Base-by-base conservation (phyloP, 768 basidiomycete genomes). In the Leccinum imitatum region DNA sequence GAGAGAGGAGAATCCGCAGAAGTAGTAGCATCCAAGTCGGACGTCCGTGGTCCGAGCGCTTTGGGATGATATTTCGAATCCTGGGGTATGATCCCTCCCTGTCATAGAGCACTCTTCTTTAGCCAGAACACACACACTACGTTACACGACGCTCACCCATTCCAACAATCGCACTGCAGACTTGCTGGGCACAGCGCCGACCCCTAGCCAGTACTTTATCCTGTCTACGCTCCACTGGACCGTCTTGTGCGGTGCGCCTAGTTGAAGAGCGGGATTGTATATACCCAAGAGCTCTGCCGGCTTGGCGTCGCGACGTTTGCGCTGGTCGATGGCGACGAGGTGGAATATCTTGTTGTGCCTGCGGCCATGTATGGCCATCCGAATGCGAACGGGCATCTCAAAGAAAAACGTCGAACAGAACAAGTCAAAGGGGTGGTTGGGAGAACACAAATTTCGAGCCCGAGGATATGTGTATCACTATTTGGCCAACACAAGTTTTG, bases 191-290 rank as follows among this genome's bases (percentile, higher is more conserved):
- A 83, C 73, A 35, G 96, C 96, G 0, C 95, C 95, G 17, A 89
- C 84, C 35, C 81, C 81, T 41, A 98, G 74, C 96, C 96, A 98
- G 69, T 91, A 93, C 59, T 82, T 81, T 72, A 98, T 92, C 71
- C 96, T 85, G 66, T 91, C 87, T 25, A 89, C 87, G 73, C 93
- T 94, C 95, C 95, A 98, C 66, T 88, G 83, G 58, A 98, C 79
- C 35, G 83, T 86, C 75, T 95, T 96, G 65, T 84, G 80, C 23
- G 77, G 73, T 59, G 79, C 73, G 39, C 79, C 82, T 17, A 71
- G 78, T 53, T 73, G 73, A 50, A 84, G 75, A 63, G 81, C 85
- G 4, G 93, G 94, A 73, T 92, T 80, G 77, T 90, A 97, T 51
- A 90, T 80, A 33, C 94, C 96, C 52, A 98, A 78, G 41, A 87